Conservation (phyloP, 83 land plant genomes). For the Picea abies region DNA sequence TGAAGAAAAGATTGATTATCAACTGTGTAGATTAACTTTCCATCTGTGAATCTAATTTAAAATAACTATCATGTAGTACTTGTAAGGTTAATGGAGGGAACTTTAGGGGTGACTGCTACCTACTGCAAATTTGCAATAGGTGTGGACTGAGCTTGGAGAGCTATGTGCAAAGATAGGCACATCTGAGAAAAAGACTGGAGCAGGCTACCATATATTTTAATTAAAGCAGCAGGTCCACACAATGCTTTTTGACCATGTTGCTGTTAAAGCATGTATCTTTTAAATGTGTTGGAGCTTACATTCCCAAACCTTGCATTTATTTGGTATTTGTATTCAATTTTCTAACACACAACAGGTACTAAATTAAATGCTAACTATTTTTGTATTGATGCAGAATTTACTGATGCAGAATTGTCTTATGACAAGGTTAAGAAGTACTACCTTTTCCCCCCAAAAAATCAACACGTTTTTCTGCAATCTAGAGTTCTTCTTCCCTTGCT, state of each 20-base stretch:
- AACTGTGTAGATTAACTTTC: not conserved
- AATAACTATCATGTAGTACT: not conserved
- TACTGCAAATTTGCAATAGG: too few species aligned
- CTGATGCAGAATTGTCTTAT: too few species aligned
- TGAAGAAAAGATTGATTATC: slow-evolving; percentile 1
- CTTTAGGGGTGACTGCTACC: not conserved
- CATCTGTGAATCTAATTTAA: not conserved
- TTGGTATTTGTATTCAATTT: not conserved
- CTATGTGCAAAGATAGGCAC: not conserved
- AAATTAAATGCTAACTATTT: not conserved
- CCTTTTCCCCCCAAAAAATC: too few species aligned
- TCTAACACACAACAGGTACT: not conserved
- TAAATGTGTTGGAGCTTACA: not conserved
- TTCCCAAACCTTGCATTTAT: not conserved
- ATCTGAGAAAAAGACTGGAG: not conserved
- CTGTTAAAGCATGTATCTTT: not conserved
- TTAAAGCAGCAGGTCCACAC: not conserved
- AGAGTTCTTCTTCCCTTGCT: too few species aligned
- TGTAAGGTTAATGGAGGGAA: slow-evolving; percentile 2
- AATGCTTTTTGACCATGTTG: not conserved
- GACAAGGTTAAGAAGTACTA: too few species aligned
- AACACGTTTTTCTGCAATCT: too few species aligned
- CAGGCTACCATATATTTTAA: too few species aligned
- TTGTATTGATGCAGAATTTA: not conserved
- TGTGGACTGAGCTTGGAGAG: too few species aligned